Evolutionary conservation across 2,329 filamentous ascomycete species (phyloP), one percentile per base, ranked within the genome.

Genomic region (Fusarium caatingaense): DNA sequence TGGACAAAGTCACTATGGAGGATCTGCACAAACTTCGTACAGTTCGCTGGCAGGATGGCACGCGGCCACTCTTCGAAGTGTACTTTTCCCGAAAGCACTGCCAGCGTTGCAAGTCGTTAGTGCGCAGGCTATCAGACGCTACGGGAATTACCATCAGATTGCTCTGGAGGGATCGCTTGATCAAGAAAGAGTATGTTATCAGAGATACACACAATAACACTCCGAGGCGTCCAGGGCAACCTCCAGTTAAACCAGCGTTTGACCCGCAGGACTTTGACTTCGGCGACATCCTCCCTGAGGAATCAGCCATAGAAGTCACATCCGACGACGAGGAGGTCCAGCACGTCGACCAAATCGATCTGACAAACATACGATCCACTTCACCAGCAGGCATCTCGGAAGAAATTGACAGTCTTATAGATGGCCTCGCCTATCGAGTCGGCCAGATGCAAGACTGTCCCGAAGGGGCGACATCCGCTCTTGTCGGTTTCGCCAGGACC

Each of bases 21-120:
- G 69, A 76, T 0, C 71, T 81, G 8, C 28, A 40, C 4, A 32
- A 40, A 10, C 73, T 81, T 8, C 67, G 71, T 4, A 12, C 42
- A 1, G 72, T 51, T 8, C 30, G 56, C 2, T 79, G 74, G 76
- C 65, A 68, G 4, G 72, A 78, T 42, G 77, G 74, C 11, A 64
- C 72, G 0, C 66, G 64, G 3, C 79, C 78, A 0, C 27, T 55
- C 1, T 74, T 81, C 21, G 79, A 81, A 30, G 73, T 81, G 0
- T 79, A 77, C 64, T 79, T 81, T 12, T 81, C 79, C 2, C 64
- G 79, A 6, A 77, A 74, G 40, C 74, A 78, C n/a, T 81, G 80
- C 47, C 8, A 4, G 0, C 61, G 64, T 0, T 81, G 80, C 58
- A 68, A 64, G 0, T 34, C n/a, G 3, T 73, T 80, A 8, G 71